Conservation (phyloP, 2,329 filamentous ascomycete species). For the Fusarium protoensiforme region DNA sequence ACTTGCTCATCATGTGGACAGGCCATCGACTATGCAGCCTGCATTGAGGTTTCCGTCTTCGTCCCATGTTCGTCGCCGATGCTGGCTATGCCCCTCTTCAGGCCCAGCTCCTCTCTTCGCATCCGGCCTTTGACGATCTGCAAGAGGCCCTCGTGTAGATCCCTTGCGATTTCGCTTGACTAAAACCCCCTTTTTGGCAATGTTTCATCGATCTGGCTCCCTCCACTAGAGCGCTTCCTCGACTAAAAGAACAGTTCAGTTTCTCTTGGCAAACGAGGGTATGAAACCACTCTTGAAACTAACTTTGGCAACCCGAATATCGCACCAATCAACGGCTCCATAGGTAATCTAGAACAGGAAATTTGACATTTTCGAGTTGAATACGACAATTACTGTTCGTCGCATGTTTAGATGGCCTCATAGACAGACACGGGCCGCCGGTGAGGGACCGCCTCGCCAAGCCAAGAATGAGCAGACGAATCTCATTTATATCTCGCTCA, state of each 20-base stretch:
- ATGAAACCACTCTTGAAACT: background rate
- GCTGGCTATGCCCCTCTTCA: no score
- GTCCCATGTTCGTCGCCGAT: no score
- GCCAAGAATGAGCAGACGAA: background rate
- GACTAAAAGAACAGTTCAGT: background rate
- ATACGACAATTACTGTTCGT: background rate
- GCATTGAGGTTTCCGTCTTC: no score
- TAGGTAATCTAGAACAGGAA: background rate
- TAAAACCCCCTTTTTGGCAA: background rate
- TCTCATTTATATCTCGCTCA: background rate
- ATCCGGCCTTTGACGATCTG: no score
- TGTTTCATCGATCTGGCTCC: background rate
- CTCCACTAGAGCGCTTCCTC: background rate
- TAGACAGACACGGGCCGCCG: background rate
- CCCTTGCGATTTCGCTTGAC: no score
- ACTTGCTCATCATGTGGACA: no score
- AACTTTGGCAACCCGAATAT: background rate
- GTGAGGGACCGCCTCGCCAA: fast-evolving
- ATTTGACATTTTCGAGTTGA: background rate
- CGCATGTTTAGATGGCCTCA: background rate
- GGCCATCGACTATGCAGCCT: no score
- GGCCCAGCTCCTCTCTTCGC: no score
- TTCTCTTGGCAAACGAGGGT: background rate
- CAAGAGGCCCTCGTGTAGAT: no score
- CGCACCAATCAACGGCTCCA: background rate